These are phyloP conservation scores for sunflower (Helianthus annuus) DNA, from an alignment of 129 eudicot genomes.

Conservation along the genomic window HanXRQr2.0-SUNRISE NC_035439.2:126092897-126093396, in stretches of 20 bases:
- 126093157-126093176: not conserved
- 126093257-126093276: no score
- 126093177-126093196: slow-evolving; percentile 2
- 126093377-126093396: no score
- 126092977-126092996: slow-evolving; percentile 58
- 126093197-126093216: not conserved
- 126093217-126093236: no score
- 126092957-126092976: slow-evolving; percentile 82
- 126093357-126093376: no score
- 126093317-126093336: no score
- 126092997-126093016: slow-evolving; percentile 55
- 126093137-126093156: slow-evolving; percentile 19
- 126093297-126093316: no score
- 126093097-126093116: slow-evolving; percentile 82
- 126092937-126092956: slow-evolving; percentile 62
- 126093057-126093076: slow-evolving; percentile 58
- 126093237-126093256: no score
- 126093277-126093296: no score
- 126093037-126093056: slow-evolving; percentile 34
- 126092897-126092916: slow-evolving; percentile 74
- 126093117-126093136: not conserved
- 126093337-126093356: no score
- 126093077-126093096: slow-evolving; percentile 58
- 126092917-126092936: slow-evolving; percentile 59
- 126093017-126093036: slow-evolving; percentile 63